phyloP scores from a whole-genome alignment of 1,284 basidiomycete genomes.

The Ceratobasidium sp. region DNA sequence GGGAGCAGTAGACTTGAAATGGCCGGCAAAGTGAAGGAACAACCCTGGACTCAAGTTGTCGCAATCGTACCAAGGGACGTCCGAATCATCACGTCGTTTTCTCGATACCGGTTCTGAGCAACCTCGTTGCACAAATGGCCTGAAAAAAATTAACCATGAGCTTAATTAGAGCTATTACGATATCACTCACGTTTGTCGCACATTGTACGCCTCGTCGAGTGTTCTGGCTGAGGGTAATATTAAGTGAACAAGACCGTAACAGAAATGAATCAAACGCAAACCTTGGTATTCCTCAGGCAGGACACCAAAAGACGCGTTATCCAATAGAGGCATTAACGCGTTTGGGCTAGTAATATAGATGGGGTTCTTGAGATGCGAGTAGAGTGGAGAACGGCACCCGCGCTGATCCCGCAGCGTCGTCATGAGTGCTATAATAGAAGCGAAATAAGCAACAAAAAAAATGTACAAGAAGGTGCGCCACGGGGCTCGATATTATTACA shows the following conservation, averaged over 20 bases:
- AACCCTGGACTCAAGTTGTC: neutral
- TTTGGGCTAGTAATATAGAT: constrained; percentile 20
- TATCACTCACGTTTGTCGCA: constrained; percentile 3
- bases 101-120: neutral
- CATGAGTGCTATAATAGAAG: too few species aligned
- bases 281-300: constrained; percentile 12
- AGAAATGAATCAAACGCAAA: neutral
- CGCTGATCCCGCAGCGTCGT: constrained; percentile 43
- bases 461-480: neutral
- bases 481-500: neutral
- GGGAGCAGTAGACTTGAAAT: neutral
- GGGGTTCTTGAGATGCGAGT: neutral
- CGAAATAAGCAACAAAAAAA: constrained; percentile 19
- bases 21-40: neutral
- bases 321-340: neutral
- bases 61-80: neutral
- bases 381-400: constrained; percentile 45
- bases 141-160: neutral
- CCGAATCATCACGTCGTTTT: neutral
- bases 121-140: constrained; percentile 9
- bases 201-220: constrained; percentile 8
- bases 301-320: neutral
- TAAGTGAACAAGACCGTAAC: neutral
- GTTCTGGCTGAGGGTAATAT: neutral
- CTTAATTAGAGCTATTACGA: neutral